Conservation (phyloP, 371 early-diverging fungal genomes). For the Lichtheimia ornata region DNA sequence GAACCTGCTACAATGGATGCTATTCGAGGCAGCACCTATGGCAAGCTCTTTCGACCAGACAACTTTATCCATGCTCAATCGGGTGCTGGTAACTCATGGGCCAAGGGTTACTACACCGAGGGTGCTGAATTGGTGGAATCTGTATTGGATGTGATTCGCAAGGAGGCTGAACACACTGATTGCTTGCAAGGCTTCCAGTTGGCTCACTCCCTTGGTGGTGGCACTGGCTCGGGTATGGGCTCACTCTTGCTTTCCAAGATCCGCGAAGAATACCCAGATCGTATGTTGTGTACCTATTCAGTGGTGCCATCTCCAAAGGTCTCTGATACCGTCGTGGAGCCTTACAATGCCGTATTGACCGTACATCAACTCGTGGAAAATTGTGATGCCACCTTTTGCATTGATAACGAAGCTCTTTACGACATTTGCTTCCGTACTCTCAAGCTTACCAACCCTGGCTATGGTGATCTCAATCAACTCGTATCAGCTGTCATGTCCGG, state of each 20-base stretch:
- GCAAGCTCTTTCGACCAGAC: slow-evolving; percentile 86
- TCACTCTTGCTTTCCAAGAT: slow-evolving; percentile 87
- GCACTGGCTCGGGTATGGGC: slow-evolving; percentile 91
- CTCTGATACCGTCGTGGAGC: slow-evolving; percentile 92
- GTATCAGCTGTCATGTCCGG: slow-evolving; percentile 93
- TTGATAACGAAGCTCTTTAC: slow-evolving; percentile 98
- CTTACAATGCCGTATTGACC: slow-evolving; percentile 90
- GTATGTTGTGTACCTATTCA: slow-evolving; percentile 94
- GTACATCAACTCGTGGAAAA: slow-evolving; percentile 91
- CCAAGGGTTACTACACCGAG: slow-evolving; percentile 93
- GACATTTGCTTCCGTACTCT: slow-evolving; percentile 88
- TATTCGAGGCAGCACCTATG: slow-evolving; percentile 76
- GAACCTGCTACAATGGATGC: slow-evolving; percentile 99
- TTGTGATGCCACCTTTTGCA: slow-evolving; percentile 97
- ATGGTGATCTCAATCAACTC: slow-evolving; percentile 83
- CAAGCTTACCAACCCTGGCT: slow-evolving; percentile 79
- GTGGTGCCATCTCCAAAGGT: slow-evolving; percentile 95
- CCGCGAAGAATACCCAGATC: slow-evolving; percentile 92
- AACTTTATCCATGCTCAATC: slow-evolving; percentile 87
- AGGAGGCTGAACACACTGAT: slow-evolving; percentile 87
- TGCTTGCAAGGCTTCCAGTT: slow-evolving; percentile 92
- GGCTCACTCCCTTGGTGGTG: slow-evolving; percentile 90
- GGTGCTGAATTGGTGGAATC: slow-evolving; percentile 89
- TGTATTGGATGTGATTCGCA: slow-evolving; percentile 86
- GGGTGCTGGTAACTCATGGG: slow-evolving; percentile 95